Conservation (phyloP, 495 filamentous ascomycete species). For the Lentithecium fluviatile region DNA sequence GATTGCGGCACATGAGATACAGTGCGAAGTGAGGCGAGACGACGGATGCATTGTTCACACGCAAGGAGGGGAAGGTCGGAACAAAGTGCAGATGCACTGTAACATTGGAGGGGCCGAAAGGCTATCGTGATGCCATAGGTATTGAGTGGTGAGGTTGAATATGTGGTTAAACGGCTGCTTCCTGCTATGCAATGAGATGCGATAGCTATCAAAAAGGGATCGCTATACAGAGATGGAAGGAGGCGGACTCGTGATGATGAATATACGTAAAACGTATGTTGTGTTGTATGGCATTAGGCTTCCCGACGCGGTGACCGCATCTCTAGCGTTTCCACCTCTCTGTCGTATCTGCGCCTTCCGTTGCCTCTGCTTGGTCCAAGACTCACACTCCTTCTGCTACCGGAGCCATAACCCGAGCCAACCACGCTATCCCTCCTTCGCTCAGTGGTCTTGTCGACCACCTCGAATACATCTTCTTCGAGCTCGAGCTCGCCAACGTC, state of each 20-base stretch:
- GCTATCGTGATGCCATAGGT: too few relatives aligned
- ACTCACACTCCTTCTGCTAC: slow-evolving; percentile 19
- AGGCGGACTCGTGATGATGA: background rate
- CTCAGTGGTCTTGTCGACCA: slow-evolving; percentile 7
- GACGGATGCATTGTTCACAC: background rate
- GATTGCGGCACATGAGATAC: background rate
- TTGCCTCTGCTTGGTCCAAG: slow-evolving; percentile 11
- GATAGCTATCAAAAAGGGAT: too few relatives aligned
- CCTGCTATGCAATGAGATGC: too few relatives aligned
- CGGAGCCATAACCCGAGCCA: slow-evolving; percentile 7
- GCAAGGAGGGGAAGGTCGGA: too few relatives aligned
- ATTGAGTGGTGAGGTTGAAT: too few relatives aligned
- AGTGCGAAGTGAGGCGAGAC: background rate
- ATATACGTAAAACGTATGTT: background rate
- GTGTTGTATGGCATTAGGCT: background rate
- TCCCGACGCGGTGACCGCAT: background rate
- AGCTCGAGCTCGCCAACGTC: slow-evolving; percentile 19
- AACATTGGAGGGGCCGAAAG: too few relatives aligned
- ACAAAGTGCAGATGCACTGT: too few relatives aligned
- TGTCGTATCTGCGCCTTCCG: background rate
- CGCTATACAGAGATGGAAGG: too few relatives aligned
- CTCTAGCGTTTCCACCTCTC: slow-evolving; percentile 21
- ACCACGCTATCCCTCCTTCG: slow-evolving; percentile 15
- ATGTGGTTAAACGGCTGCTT: too few relatives aligned
- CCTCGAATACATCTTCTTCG: slow-evolving; percentile 26